These are phyloP conservation scores for Aspergillus pseudoterreus DNA, from an alignment of 2,329 filamentous ascomycete species.

Conservation along the genomic window DNA sequence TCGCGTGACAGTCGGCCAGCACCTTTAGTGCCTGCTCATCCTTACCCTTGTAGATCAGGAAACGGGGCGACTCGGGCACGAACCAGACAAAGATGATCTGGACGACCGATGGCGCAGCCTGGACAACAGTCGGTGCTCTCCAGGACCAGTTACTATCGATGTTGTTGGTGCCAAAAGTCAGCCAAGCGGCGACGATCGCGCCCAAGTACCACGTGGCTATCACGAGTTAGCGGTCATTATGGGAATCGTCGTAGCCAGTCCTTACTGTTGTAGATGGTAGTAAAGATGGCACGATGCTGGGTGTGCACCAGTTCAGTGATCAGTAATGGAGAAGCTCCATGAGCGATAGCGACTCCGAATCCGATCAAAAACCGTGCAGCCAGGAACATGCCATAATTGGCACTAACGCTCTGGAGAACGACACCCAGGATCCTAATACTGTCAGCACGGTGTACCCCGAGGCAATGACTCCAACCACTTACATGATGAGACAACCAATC, in stretches of 20 bases:
- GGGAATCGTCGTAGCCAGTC: not conserved
- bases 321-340: conserved; percentile 24
- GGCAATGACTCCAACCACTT: not conserved
- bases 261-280: conserved; percentile 22
- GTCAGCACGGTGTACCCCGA: not conserved
- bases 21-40: conserved; percentile 25
- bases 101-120: conserved; percentile 57
- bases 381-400: conserved; percentile 27
- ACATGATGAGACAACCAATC: conserved; percentile 29
- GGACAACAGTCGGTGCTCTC: conserved; percentile 51
- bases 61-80: conserved; percentile 65
- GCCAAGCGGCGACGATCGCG: conserved; percentile 43
- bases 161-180: conserved; percentile 39
- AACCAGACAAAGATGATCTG: conserved; percentile 57
- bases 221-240: not conserved
- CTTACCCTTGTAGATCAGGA: conserved; percentile 27
- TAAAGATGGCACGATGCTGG: conserved; percentile 26
- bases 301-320: conserved; percentile 28
- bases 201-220: conserved; percentile 47
- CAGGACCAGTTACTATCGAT: conserved; percentile 41
- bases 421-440: conserved; percentile 22
- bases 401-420: conserved; percentile 24
- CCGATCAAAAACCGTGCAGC: conserved; percentile 27
- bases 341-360: conserved; percentile 24
- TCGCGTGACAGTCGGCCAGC: conserved; percentile 38